Evolutionary conservation across 2,329 filamentous ascomycete genomes (phyloP), one percentile per base, ranked within the genome.

Genomic region (Clarireedia hainanense): DNA sequence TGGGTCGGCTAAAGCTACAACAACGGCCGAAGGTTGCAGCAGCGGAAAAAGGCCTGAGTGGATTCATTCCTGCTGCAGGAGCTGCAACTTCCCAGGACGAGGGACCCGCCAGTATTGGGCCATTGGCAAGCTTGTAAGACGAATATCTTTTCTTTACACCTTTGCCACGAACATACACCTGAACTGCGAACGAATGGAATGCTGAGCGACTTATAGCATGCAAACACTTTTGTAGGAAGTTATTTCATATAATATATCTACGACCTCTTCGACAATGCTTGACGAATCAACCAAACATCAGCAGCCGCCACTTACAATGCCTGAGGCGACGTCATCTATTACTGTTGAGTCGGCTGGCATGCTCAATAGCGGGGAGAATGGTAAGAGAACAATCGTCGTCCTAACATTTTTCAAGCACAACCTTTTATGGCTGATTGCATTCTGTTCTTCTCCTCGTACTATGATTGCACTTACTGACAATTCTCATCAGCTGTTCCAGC

Each of bases 291-390:
- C 62, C 34, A 61, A 56, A 47, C 56, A 58, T 57, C 59, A 61
- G 49, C 64, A 62, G 50, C 61, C 62, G 55, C 56, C 61, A 54
- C 57, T 62, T 51, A 57, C 56, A 47, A 69, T 69, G 66, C 65
- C 67, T 27, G 61, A 65, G 37, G 60, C 66, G 58, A 65, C 63
- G 53, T 64, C 66, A 60, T 64, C 66, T 36, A 61, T 56, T 43
- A 64, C 59, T 56, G 63, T 60, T 62, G 64, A 60, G 57, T n/a
- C 63, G 43, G 63, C 58, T 57, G 61, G 60, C 60, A 64, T 61
- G 57, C 57, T 61, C 57, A 63, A 56, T 50, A 64, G 61, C 58
- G 61, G 56, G 48, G 67, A 68, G 51, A 67, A 63, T 60, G 62
- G 67, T 69, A 68, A 58, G 65, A 58, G 43, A 47, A 50, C 24